Conservation (phyloP, 257 asterid species). For the Jaltomata sinuosa region DNA sequence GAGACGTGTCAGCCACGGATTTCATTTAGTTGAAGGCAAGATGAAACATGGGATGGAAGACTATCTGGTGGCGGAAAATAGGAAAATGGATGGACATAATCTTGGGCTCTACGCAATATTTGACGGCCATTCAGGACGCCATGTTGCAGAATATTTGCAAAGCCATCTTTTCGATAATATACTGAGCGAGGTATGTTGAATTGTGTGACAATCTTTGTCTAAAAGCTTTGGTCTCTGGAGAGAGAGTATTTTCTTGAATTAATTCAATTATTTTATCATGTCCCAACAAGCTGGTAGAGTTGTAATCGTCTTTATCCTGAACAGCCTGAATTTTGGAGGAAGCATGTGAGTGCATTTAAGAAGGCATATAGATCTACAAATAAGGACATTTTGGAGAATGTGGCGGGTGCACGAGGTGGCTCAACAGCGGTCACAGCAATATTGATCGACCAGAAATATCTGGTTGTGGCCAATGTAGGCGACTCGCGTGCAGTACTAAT, state of each 20-base stretch:
- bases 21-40: slow-evolving; percentile 35
- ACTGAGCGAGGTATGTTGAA: slow-evolving; percentile 25
- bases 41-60: slow-evolving; percentile 53
- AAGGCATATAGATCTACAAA: slow-evolving; percentile 27
- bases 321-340: slow-evolving; percentile 35
- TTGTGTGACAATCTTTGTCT: not conserved
- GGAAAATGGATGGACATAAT: slow-evolving; percentile 18
- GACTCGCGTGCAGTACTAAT: slow-evolving; percentile 41
- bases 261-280: not conserved
- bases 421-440: slow-evolving; percentile 44
- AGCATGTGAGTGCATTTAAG: slow-evolving; percentile 18
- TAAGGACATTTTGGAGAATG: slow-evolving; percentile 23
- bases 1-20: slow-evolving; percentile 23
- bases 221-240: too few relatives aligned
- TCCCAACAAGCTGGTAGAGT: not conserved
- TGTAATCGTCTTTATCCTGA: not conserved
- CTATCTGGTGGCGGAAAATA: slow-evolving; percentile 21
- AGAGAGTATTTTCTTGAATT: too few relatives aligned
- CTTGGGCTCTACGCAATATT: slow-evolving; percentile 41
- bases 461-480: slow-evolving; percentile 44
- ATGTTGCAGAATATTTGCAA: slow-evolving; percentile 40
- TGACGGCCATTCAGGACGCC: slow-evolving; percentile 39
- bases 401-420: slow-evolving; percentile 34
- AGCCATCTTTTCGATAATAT: slow-evolving; percentile 31
- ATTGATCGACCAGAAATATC: slow-evolving; percentile 18